phyloP scores from a whole-genome alignment of 169 alveolate species.

The Plasmodium knowlesi region DNA sequence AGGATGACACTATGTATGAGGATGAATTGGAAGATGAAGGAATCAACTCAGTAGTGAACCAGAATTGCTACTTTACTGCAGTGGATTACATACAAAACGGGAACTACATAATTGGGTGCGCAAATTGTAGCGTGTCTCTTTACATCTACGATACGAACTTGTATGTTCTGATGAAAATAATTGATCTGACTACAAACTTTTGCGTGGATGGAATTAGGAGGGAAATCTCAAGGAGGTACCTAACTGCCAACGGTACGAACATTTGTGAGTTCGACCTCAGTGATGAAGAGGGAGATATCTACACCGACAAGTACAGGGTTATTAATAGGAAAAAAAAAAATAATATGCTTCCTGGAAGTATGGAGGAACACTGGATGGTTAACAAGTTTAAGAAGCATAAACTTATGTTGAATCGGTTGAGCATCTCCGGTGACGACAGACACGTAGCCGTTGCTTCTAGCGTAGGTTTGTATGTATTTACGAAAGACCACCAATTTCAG shows the following conservation, averaged over 20 bases:
- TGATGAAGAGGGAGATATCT: conserved; percentile 66
- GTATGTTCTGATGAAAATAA: conserved; percentile 12
- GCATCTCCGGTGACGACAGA: conserved; percentile 77
- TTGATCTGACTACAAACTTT: conserved; percentile 44
- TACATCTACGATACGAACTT: conserved; percentile 53
- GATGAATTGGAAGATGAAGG: conserved; percentile 62
- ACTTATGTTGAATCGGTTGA: conserved; percentile 38
- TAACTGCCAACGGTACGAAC: conserved; percentile 30
- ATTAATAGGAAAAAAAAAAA: conserved; percentile 44
- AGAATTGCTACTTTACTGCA: conserved; percentile 33
- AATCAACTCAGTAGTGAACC: conserved; percentile 21
- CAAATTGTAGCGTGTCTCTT: conserved; percentile 35
- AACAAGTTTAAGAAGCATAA: conserved; percentile 57
- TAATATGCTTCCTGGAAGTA: conserved; percentile 37
- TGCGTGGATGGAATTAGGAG: conserved; percentile 60
- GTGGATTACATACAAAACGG: conserved; percentile 61
- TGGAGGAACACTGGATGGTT: conserved; percentile 33
- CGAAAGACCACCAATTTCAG: conserved; percentile 75
- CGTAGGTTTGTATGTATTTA: conserved; percentile 73
- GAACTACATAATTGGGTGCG: conserved; percentile 40
- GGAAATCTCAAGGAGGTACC: conserved; percentile 43
- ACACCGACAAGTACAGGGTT: conserved; percentile 25
- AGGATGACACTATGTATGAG: neutral
- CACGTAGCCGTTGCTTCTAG: conserved; percentile 79
- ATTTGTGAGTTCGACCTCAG: conserved; percentile 38